These are phyloP conservation scores for Geotrichum bryndzae DNA, from an alignment of 1,139 yeast species.

Conservation along the genomic window DNA sequence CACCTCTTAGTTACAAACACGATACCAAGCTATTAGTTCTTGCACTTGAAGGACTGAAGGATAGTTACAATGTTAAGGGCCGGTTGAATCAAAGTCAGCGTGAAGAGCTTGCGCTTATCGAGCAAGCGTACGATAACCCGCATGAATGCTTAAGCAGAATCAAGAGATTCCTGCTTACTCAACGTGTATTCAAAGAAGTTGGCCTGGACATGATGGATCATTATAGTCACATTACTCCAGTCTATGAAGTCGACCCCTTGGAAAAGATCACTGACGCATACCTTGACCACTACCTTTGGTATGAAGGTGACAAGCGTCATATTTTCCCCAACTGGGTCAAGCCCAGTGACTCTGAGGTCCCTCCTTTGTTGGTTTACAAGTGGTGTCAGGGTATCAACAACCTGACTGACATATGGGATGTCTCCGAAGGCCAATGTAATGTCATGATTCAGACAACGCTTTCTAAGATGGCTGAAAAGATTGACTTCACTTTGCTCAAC, in stretches of 20 bases:
- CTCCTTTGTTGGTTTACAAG: conserved; percentile 84
- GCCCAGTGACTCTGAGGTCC: conserved; percentile 90
- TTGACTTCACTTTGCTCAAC: conserved; percentile 81
- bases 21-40: conserved; percentile 84
- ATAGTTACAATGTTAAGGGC: conserved; percentile 74
- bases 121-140: conserved; percentile 95
- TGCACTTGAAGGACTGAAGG: conserved; percentile 85
- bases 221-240: conserved; percentile 77
- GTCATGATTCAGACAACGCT: conserved; percentile 79
- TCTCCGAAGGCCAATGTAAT: conserved; percentile 64
- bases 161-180: conserved; percentile 76
- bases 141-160: conserved; percentile 84
- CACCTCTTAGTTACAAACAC: conserved; percentile 86
- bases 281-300: conserved; percentile 92
- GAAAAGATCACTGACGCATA: conserved; percentile 97
- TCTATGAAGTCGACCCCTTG: conserved; percentile 79
- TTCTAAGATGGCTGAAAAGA: conserved; percentile 68
- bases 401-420: conserved; percentile 70
- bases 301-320: conserved; percentile 81
- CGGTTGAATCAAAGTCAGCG: conserved; percentile 80
- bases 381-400: conserved; percentile 96
- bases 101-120: conserved; percentile 88
- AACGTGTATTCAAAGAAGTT: conserved; percentile 87
- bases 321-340: conserved; percentile 95
- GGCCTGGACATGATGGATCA: conserved; percentile 89